Conservation (phyloP, 2,329 filamentous ascomycete genomes). For the Botrytis aclada region DNA sequence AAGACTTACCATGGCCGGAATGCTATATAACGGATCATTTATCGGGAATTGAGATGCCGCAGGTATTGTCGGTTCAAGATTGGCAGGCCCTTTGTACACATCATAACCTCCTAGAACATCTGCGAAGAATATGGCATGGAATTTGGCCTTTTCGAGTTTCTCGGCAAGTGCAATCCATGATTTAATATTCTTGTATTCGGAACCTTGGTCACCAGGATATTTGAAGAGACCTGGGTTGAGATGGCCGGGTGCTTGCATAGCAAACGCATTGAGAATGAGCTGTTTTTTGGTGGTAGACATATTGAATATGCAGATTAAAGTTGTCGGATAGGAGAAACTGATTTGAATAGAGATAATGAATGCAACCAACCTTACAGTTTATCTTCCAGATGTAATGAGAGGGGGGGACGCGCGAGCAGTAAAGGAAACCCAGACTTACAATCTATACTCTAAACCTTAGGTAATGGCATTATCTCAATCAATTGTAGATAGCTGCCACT, state of each 20-base stretch:
- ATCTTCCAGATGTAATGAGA: neutral
- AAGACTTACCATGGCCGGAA: conserved; percentile 60
- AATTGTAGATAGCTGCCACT: neutral
- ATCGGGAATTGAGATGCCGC: conserved; percentile 68
- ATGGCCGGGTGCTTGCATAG: conserved; percentile 49
- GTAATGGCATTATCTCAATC: neutral
- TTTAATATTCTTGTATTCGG: conserved; percentile 56
- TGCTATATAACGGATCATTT: conserved; percentile 62
- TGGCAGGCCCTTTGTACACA: conserved; percentile 61
- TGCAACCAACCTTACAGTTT: neutral
- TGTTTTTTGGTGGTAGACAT: conserved; percentile 40
- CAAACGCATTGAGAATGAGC: conserved; percentile 50
- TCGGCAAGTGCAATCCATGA: conserved; percentile 62
- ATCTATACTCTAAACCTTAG: neutral
- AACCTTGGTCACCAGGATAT: conserved; percentile 62
- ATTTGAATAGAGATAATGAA: neutral
- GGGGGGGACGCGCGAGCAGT: neutral
- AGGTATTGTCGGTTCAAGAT: conserved; percentile 56
- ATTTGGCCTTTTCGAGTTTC: conserved; percentile 58
- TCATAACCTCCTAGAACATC: conserved; percentile 67
- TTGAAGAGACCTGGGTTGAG: conserved; percentile 59
- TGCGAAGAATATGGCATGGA: conserved; percentile 65
- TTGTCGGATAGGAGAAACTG: neutral
- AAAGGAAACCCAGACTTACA: neutral
- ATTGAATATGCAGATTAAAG: conserved; percentile 7